These are phyloP conservation scores for Ciborinia camelliae DNA, from an alignment of 2,329 filamentous ascomycete species.

Conservation along the genomic window DNA sequence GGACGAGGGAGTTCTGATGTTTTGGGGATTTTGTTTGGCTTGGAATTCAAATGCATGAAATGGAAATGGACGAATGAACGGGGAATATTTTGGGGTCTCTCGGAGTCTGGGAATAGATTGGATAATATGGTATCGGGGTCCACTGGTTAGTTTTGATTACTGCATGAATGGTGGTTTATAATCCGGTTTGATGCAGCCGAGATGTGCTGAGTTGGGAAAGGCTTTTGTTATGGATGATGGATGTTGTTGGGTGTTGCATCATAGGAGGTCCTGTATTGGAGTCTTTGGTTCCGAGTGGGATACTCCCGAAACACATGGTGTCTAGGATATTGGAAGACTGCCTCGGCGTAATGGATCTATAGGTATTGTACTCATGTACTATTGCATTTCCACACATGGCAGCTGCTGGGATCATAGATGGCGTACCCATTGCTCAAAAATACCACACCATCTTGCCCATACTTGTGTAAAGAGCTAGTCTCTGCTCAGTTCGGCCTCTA, in stretches of 20 bases:
- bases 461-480: neutral
- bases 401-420: neutral
- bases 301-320: neutral
- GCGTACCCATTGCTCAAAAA: neutral
- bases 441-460: neutral
- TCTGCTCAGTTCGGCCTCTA: too few species aligned
- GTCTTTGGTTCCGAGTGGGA: neutral
- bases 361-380: neutral
- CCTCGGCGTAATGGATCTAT: neutral
- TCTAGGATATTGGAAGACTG: too few species aligned
- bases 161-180: neutral
- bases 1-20: neutral
- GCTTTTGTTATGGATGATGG: neutral
- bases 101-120: too few species aligned
- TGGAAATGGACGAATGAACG: neutral
- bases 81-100: too few species aligned
- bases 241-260: too few species aligned
- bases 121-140: too few species aligned
- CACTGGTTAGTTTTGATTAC: conserved; percentile 2
- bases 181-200: neutral
- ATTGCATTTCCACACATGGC: neutral
- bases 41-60: neutral
- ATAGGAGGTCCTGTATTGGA: too few species aligned
- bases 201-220: neutral
- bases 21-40: neutral